A percentile compares a stretch with the other conserved stretches of the same genome.
These are phyloP conservation scores for Euphrasia confusa DNA, from an alignment of 257 asterid genomes.

Conservation along the genomic window DNA sequence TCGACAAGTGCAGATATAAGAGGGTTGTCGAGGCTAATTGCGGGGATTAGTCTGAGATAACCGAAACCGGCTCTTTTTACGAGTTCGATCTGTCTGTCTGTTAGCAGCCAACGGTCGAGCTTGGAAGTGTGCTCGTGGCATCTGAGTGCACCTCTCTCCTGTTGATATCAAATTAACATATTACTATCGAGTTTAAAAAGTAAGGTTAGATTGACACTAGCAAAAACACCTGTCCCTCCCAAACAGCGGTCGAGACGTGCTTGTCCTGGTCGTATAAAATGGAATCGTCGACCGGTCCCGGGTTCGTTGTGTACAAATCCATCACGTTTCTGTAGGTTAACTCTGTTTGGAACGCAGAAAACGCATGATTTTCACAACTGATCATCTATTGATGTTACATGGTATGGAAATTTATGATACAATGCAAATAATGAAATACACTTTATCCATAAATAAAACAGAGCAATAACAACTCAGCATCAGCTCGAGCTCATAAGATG, in stretches of 20 bases:
- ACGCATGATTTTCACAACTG: neutral
- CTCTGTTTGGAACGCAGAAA: constrained; percentile 35
- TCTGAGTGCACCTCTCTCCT: constrained; percentile 95
- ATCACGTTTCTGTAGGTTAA: constrained; percentile 37
- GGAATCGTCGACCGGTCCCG: constrained; percentile 83
- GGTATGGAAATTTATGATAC: neutral
- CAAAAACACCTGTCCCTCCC: constrained; percentile 88
- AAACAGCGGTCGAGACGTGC: constrained; percentile 86
- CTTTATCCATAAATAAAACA: neutral
- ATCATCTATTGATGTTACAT: neutral
- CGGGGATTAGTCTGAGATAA: constrained; percentile 66
- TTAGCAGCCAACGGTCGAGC: constrained; percentile 92
- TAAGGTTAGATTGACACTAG: no score
- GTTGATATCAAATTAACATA: constrained; percentile 25
- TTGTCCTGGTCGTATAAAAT: constrained; percentile 90
- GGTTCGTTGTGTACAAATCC: constrained; percentile 66
- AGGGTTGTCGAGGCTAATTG: constrained; percentile 75
- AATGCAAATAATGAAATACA: neutral
- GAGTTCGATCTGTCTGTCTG: constrained; percentile 44
- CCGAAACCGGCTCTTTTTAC: constrained; percentile 84
- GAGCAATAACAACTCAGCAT: neutral
- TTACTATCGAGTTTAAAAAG: no score
- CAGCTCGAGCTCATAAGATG: neutral
- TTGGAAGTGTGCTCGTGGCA: constrained; percentile 98
- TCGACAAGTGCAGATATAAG: constrained; percentile 92